phyloP scores from a whole-genome alignment of 257 asterid species.

The Gynochthodes officinalis region DNA sequence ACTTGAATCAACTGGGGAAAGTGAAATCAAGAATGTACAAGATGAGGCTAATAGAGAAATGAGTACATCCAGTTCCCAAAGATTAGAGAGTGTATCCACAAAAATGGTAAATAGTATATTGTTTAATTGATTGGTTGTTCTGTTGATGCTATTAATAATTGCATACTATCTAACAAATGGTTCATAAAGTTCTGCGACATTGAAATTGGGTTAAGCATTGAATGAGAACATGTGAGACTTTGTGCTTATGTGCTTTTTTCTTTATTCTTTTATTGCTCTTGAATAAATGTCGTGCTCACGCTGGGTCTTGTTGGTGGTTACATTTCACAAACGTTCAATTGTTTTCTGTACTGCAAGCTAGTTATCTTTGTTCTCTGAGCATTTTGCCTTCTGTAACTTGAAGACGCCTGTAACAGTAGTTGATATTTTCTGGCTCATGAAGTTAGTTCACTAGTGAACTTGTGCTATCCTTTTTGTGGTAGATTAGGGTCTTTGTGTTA shows the following conservation, averaged over 20 bases:
- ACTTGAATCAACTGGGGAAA: slow-evolving; percentile 28
- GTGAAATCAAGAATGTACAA: slow-evolving; percentile 18
- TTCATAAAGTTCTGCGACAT: neutral
- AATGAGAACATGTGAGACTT: too few relatives aligned
- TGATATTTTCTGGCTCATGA: neutral
- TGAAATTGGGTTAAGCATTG: neutral
- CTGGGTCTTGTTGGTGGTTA: too few relatives aligned
- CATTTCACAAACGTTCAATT: neutral
- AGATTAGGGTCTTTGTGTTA: neutral
- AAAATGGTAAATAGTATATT: slow-evolving; percentile 34
- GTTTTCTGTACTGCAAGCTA: neutral
- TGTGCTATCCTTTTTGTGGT: neutral
- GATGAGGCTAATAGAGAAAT: slow-evolving; percentile 26
- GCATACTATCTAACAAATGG: neutral
- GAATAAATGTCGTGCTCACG: neutral
- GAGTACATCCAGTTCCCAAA: slow-evolving; percentile 24
- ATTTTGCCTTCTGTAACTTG: neutral
- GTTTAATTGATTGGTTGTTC: neutral
- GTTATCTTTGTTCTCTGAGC: neutral
- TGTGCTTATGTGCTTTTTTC: neutral
- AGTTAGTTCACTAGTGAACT: neutral
- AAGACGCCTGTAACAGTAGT: neutral
- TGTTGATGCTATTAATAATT: neutral
- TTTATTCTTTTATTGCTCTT: neutral
- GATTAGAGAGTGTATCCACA: slow-evolving; percentile 21